These are phyloP conservation scores for Phytophthora hibernalis DNA, from an alignment of 352 stramenopile species.

Conservation along the genomic window DNA sequence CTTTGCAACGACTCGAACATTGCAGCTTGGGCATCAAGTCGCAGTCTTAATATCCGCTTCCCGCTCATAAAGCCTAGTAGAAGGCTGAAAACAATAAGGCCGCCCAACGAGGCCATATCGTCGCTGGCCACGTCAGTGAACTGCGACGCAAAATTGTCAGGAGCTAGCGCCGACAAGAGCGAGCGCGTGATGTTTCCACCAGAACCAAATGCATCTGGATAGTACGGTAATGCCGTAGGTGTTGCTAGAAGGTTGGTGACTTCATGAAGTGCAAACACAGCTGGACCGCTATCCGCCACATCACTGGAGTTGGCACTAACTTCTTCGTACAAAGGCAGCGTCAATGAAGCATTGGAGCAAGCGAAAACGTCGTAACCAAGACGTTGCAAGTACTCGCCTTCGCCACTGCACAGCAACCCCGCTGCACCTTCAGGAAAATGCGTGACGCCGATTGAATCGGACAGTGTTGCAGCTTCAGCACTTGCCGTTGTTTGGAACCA, in stretches of 20 bases:
- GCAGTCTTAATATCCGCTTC: conserved; percentile 23
- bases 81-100: conserved; percentile 17
- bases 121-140: conserved; percentile 8
- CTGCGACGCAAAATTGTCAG: conserved; percentile 14
- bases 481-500: conserved; percentile 31
- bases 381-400: conserved; percentile 49
- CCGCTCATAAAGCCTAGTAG: conserved; percentile 21
- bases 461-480: conserved; percentile 11
- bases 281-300: conserved; percentile 26
- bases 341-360: conserved; percentile 57
- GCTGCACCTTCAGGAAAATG: conserved; percentile 37
- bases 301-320: conserved; percentile 31
- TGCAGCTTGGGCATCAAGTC: conserved; percentile 30
- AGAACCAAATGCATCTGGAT: conserved; percentile 29
- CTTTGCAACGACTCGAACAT: conserved; percentile 31
- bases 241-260: conserved; percentile 32
- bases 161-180: conserved; percentile 19
- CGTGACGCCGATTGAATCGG: conserved; percentile 28
- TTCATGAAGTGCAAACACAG: conserved; percentile 44
- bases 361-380: conserved; percentile 36
- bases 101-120: conserved; percentile 15
- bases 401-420: conserved; percentile 45
- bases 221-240: conserved; percentile 26
- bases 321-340: conserved; percentile 42
- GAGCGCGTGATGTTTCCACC: conserved; percentile 6